phyloP scores from a whole-genome alignment of 2,329 filamentous ascomycete genomes.

The Gliomastix tumulicola region DNA sequence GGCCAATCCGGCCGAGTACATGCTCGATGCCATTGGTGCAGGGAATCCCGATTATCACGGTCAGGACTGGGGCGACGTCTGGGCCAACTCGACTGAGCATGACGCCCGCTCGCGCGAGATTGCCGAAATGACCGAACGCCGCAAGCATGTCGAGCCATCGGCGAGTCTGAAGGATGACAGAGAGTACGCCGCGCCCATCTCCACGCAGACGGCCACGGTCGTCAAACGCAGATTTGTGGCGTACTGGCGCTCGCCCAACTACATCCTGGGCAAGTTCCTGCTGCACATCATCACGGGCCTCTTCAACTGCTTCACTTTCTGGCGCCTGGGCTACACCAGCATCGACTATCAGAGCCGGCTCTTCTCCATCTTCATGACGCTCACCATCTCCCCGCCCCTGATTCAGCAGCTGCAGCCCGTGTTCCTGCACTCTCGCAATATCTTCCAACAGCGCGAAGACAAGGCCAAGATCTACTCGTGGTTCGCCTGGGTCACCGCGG shows the following conservation, averaged over 20 bases:
- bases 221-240: conserved; percentile 51
- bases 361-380: conserved; percentile 70
- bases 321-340: conserved; percentile 46
- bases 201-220: conserved; percentile 44
- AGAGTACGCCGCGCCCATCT: conserved; percentile 57
- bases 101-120: conserved; percentile 41
- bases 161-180: conserved; percentile 39
- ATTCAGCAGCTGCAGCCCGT: conserved; percentile 73
- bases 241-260: conserved; percentile 61
- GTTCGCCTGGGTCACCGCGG: conserved; percentile 60
- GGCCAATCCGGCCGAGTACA: conserved; percentile 47
- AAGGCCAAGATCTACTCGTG: conserved; percentile 78
- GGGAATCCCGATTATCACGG: conserved; percentile 53
- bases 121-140: conserved; percentile 37
- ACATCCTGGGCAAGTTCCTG: conserved; percentile 55
- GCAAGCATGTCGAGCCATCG: conserved; percentile 28
- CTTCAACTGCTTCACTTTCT: conserved; percentile 68
- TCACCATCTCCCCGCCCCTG: conserved; percentile 66
- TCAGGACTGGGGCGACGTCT: conserved; percentile 57
- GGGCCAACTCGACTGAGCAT: conserved; percentile 45
- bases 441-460: conserved; percentile 67
- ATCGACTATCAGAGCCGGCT: conserved; percentile 64
- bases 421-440: conserved; percentile 56
- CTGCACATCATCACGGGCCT: conserved; percentile 56
- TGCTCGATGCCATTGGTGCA: conserved; percentile 53